phyloP scores from a whole-genome alignment of 768 basidiomycete genomes.

The Suillus hirtellus region DNA sequence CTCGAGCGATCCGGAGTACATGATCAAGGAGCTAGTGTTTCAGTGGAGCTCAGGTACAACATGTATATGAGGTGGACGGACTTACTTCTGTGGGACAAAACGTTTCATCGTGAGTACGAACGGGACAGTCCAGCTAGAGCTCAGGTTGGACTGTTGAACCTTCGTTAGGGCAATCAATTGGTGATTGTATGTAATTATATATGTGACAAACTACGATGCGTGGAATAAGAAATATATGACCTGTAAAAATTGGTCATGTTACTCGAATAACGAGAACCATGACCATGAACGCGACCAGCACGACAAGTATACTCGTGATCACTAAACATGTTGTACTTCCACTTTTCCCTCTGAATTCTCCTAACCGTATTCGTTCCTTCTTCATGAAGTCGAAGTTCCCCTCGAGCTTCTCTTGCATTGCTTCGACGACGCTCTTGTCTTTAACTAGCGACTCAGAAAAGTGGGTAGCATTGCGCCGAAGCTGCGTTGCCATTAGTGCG shows the following conservation, averaged over 20 bases:
- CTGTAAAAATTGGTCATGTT: constrained; percentile 34
- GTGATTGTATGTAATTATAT: neutral
- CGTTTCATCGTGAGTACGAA: too few relatives aligned
- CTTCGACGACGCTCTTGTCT: constrained; percentile 71
- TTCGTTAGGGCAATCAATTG: constrained; percentile 11
- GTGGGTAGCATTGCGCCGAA: constrained; percentile 80
- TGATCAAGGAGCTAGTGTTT: too few relatives aligned
- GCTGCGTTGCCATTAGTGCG: constrained; percentile 82
- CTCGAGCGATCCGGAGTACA: too few relatives aligned
- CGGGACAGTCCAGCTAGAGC: too few relatives aligned
- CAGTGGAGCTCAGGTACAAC: too few relatives aligned
- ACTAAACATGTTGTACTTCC: constrained; percentile 74
- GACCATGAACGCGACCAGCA: constrained; percentile 64
- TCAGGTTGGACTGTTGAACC: constrained; percentile 14
- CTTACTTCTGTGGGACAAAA: too few relatives aligned
- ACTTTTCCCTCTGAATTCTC: constrained; percentile 63
- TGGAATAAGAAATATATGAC: constrained; percentile 10
- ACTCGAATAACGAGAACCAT: constrained; percentile 77
- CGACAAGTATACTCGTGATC: constrained; percentile 61
- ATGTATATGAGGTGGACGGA: too few relatives aligned
- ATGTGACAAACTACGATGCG: neutral
- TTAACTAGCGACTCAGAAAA: constrained; percentile 73
- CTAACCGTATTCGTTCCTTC: constrained; percentile 59
- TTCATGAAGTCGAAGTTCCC: constrained; percentile 69
- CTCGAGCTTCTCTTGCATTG: constrained; percentile 72